These are phyloP conservation scores for Pinus taeda DNA, from an alignment of 75 land plant genomes.

Conservation along the genomic window DNA sequence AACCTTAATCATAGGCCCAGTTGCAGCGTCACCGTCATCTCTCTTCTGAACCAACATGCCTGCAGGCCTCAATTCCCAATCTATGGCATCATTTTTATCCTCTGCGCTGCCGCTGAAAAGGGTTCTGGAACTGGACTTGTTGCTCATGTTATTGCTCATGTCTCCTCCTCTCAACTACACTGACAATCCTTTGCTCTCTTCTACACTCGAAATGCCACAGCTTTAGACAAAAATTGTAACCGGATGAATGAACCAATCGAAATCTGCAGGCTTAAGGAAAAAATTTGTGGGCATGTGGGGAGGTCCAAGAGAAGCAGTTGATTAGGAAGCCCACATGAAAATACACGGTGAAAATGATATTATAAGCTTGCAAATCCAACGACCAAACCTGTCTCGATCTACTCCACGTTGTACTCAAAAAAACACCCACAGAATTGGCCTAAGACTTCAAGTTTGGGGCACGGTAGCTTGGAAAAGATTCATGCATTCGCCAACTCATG, in stretches of 20 bases:
- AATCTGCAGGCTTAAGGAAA: background rate
- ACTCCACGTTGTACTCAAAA: too few relatives aligned
- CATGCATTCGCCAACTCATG: too few relatives aligned
- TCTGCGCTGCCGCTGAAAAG: slow-evolving; percentile 8
- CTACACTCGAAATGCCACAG: background rate
- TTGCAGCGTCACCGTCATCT: slow-evolving; percentile 15
- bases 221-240: background rate
- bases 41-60: slow-evolving; percentile 74
- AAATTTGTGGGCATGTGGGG: background rate
- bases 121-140: slow-evolving; percentile 2
- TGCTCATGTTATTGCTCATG: too few relatives aligned
- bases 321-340: background rate
- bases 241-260: background rate
- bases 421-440: too few relatives aligned
- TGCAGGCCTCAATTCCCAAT: slow-evolving; percentile 60
- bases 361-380: too few relatives aligned
- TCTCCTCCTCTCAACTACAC: too few relatives aligned
- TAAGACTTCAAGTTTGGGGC: too few relatives aligned
- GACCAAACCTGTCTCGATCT: too few relatives aligned
- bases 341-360: background rate
- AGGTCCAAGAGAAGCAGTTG: background rate
- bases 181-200: background rate
- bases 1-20: slow-evolving; percentile 43
- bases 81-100: slow-evolving; percentile 22
- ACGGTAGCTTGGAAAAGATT: too few relatives aligned